Evolutionary conservation across 1,284 basidiomycete genomes (phyloP).

Genomic region (Volvariella volvacea): DNA sequence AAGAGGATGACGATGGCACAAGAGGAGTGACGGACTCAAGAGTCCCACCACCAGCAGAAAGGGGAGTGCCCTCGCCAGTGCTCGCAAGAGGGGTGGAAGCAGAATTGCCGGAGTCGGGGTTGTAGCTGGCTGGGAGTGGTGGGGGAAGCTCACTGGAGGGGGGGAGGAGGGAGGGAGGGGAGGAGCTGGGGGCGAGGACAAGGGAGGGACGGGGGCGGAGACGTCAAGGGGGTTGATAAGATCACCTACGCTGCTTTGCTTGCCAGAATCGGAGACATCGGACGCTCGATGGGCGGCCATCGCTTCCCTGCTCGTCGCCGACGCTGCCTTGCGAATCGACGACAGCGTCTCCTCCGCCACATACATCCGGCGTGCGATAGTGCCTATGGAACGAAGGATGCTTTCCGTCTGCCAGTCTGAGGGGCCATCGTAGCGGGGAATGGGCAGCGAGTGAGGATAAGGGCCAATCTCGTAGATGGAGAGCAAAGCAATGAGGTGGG

Average conservation of each 20-base stretch:
- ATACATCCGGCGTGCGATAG: conserved; percentile 53
- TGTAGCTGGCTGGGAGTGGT: too few relatives aligned
- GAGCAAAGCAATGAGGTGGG: conserved; percentile 43
- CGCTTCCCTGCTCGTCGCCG: not conserved
- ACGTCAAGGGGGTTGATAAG: not conserved
- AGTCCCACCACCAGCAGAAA: conserved; percentile 3
- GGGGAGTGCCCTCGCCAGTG: too few relatives aligned
- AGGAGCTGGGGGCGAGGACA: not conserved
- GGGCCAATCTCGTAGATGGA: conserved; percentile 47
- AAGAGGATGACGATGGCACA: not conserved
- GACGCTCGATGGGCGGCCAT: not conserved
- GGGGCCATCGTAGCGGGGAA: conserved; percentile 59
- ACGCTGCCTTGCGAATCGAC: not conserved
- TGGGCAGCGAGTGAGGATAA: conserved; percentile 32
- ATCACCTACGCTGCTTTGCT: conserved; percentile 10
- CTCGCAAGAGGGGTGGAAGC: too few relatives aligned
- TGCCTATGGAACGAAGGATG: conserved; percentile 50
- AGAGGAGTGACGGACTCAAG: conserved; percentile 1
- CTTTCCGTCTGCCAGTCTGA: conserved; percentile 58
- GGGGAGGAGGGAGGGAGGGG: conserved; percentile 7
- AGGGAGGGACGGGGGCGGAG: not conserved
- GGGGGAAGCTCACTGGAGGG: conserved; percentile 6
- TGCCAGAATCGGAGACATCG: conserved; percentile 4
- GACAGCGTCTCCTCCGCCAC: conserved; percentile 42
- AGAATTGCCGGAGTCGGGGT: too few relatives aligned